phyloP scores from a whole-genome alignment of 2,329 filamentous ascomycete genomes.

The Calonectria honghensis region DNA sequence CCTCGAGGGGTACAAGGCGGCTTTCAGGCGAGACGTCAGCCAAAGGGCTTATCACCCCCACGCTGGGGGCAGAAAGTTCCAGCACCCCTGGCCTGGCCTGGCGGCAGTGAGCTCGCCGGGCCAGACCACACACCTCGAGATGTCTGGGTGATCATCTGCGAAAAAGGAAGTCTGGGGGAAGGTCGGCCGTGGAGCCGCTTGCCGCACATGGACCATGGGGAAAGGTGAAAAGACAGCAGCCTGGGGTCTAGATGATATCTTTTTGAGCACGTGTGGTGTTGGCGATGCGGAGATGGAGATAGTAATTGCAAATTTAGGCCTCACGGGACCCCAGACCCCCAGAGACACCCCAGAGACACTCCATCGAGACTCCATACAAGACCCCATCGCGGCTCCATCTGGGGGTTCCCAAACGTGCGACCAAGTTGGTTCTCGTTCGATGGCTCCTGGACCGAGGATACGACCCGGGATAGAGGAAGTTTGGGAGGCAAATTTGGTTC shows the following conservation, averaged over 20 bases:
- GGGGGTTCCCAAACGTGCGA: conserved; percentile 1
- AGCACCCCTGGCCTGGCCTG: conserved; percentile 44
- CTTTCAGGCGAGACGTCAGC: conserved; percentile 47
- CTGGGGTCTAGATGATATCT: conserved; percentile 40
- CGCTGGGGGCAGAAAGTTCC: conserved; percentile 40
- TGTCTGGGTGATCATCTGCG: conserved; percentile 40
- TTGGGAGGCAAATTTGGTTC: conserved; percentile 48
- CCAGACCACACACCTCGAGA: conserved; percentile 29
- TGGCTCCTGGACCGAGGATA: conserved; percentile 45
- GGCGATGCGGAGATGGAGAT: conserved; percentile 34
- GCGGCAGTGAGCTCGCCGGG: conserved; percentile 37
- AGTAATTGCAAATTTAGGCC: conserved; percentile 17
- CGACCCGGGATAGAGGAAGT: conserved; percentile 49
- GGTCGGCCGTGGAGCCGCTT: conserved; percentile 46
- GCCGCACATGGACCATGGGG: conserved; percentile 38
- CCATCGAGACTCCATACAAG: conserved; percentile 40
- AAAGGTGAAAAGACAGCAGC: conserved; percentile 18
- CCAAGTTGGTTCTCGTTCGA: conserved; percentile 24
- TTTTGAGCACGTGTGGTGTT: conserved; percentile 29
- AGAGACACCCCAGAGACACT: conserved; percentile 18
- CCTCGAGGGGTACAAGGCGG: conserved; percentile 27
- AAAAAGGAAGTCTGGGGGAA: conserved; percentile 51
- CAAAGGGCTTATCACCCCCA: conserved; percentile 49
- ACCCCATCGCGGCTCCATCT: conserved; percentile 34
- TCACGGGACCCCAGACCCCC: conserved; percentile 29